phyloP scores from a whole-genome alignment of 768 basidiomycete species.

The Boletus pseudo-olivaceus region DNA sequence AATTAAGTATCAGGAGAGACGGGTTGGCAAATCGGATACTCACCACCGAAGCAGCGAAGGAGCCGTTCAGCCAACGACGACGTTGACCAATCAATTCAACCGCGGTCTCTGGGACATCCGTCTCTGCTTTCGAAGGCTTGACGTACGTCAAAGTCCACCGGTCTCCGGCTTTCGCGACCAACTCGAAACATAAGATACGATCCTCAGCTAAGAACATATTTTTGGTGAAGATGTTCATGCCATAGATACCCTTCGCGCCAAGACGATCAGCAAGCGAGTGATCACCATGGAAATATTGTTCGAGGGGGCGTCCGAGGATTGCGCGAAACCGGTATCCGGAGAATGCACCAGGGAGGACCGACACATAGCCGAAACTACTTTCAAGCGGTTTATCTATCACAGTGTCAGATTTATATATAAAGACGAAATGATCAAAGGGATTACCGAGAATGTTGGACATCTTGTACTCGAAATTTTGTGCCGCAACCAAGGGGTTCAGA shows the following conservation, averaged over 20 bases:
- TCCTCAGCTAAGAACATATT: conserved; percentile 92
- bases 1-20: background rate
- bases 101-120: conserved; percentile 93
- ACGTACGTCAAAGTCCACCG: conserved; percentile 89
- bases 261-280: conserved; percentile 88
- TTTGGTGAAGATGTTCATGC: conserved; percentile 97
- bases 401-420: conserved; percentile 7
- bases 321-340: conserved; percentile 94
- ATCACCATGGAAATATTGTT: conserved; percentile 86
- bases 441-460: conserved; percentile 94
- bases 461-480: conserved; percentile 97
- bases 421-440: conserved; percentile 9
- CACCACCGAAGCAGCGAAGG: conserved; percentile 88
- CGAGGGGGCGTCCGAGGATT: conserved; percentile 81
- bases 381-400: conserved; percentile 83
- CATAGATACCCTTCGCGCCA: conserved; percentile 90
- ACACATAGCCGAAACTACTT: conserved; percentile 93
- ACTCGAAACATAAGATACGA: conserved; percentile 95
- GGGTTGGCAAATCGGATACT: conserved; percentile 27
- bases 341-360: conserved; percentile 94
- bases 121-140: conserved; percentile 94
- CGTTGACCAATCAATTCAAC: conserved; percentile 93
- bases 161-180: conserved; percentile 86
- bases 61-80: conserved; percentile 95
- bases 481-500: conserved; percentile 87